Percentiles rank a stretch among this genome's conserved stretches.
Evolutionary conservation across 805 yeast genomes (phyloP).

Genomic region (Naumovozyma dairenensis): DNA sequence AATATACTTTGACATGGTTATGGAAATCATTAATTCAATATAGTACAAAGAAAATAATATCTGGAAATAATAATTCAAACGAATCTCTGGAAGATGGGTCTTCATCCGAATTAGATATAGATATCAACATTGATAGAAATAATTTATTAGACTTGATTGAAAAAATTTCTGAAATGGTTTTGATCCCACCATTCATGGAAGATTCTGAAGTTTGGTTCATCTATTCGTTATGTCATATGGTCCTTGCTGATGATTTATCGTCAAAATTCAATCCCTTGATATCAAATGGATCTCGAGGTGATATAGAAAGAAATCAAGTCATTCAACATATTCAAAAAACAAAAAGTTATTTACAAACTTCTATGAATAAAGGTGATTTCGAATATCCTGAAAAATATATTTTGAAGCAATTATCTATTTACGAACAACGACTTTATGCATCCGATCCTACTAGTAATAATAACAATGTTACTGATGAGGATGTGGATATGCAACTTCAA

Average conservation of each 20-base stretch:
- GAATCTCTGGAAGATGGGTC: background rate
- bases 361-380: constrained; percentile 13
- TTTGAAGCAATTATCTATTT: constrained; percentile 14
- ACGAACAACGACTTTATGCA: constrained; percentile 15
- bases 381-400: constrained; percentile 15
- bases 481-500: too few relatives aligned
- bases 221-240: constrained; percentile 19
- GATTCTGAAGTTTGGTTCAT: constrained; percentile 27
- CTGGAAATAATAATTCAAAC: constrained; percentile 2
- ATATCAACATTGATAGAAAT: constrained; percentile 2
- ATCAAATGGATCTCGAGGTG: constrained; percentile 10
- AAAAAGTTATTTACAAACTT: constrained; percentile 12
- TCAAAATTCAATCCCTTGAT: constrained; percentile 4
- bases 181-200: constrained; percentile 28
- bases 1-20: constrained; percentile 21
- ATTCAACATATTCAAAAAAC: constrained; percentile 16
- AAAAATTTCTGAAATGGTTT: constrained; percentile 19
- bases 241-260: constrained; percentile 20
- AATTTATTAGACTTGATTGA: constrained; percentile 15
- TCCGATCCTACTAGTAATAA: background rate
- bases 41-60: constrained; percentile 5
- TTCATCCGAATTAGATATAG: constrained; percentile 1
- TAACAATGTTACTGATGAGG: background rate
- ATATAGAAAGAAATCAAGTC: constrained; percentile 17
- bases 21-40: constrained; percentile 20